These are phyloP conservation scores for Bremia lactucae DNA, from an alignment of 352 stramenopile species.

Conservation along the genomic window DNA sequence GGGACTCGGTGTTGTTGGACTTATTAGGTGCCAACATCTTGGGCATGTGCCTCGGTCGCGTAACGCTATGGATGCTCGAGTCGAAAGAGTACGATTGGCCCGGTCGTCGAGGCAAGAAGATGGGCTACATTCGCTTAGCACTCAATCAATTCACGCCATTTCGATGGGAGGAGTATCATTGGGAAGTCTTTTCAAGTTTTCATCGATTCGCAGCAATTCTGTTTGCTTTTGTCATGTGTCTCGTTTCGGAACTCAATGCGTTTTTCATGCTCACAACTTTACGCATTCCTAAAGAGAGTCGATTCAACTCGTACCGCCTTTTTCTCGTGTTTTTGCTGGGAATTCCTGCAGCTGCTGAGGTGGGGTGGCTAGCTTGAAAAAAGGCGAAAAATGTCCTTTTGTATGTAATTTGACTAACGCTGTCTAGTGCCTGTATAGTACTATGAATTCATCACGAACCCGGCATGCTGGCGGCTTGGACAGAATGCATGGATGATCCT, in stretches of 20 bases:
- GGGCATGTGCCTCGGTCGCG: constrained; percentile 72
- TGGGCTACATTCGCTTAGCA: constrained; percentile 51
- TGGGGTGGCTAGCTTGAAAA: constrained; percentile 16
- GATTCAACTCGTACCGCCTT: constrained; percentile 76
- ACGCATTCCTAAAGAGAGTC: constrained; percentile 78
- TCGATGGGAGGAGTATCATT: constrained; percentile 84
- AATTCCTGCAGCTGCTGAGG: constrained; percentile 70
- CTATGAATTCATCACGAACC: constrained; percentile 80
- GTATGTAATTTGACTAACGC: too few relatives aligned
- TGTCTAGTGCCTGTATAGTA: constrained; percentile 28
- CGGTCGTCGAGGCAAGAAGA: constrained; percentile 60
- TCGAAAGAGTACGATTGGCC: constrained; percentile 88
- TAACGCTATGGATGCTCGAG: constrained; percentile 69
- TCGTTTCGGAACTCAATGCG: constrained; percentile 86
- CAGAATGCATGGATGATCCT: constrained; percentile 82
- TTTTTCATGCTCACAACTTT: constrained; percentile 89
- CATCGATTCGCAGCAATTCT: constrained; percentile 79
- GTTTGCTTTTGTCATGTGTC: constrained; percentile 76
- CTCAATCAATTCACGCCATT: constrained; percentile 85
- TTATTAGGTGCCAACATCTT: constrained; percentile 87
- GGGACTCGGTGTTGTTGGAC: constrained; percentile 89
- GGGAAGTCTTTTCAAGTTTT: constrained; percentile 88
- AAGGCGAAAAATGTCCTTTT: too few relatives aligned
- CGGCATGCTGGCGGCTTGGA: constrained; percentile 57
- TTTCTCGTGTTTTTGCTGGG: constrained; percentile 70